Percentiles rank a stretch among this genome's conserved stretches.
phyloP scores from a whole-genome alignment of 176 grass and related monocot genomes.

The Carex scoparia region DNA sequence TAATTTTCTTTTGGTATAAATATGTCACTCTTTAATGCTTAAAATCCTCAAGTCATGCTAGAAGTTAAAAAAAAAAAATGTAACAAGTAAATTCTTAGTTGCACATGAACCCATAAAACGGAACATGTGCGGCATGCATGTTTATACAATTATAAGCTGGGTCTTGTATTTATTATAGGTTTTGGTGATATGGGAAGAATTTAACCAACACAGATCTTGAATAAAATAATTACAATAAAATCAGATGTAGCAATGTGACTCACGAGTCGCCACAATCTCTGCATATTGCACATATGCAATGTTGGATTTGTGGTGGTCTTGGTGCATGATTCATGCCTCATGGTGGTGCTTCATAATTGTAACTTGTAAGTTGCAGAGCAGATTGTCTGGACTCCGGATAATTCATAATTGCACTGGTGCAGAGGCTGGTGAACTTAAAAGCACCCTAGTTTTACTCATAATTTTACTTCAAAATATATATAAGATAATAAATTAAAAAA shows the following conservation, averaged over 20 bases:
- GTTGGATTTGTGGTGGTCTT: neutral
- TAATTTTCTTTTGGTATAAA: too few relatives aligned
- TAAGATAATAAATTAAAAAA: too few relatives aligned
- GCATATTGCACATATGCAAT: too few relatives aligned
- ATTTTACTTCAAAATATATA: too few relatives aligned
- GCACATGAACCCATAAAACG: neutral
- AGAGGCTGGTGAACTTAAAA: too few relatives aligned
- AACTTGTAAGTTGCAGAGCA: neutral
- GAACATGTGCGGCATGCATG: neutral
- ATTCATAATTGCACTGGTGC: too few relatives aligned
- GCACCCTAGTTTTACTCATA: too few relatives aligned
- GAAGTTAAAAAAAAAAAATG: too few relatives aligned
- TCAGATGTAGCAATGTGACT: neutral
- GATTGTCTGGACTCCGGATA: too few relatives aligned
- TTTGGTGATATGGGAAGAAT: neutral
- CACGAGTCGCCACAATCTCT: neutral
- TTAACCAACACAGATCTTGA: neutral
- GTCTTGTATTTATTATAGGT: too few relatives aligned
- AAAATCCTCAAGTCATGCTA: too few relatives aligned
- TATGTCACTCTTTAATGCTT: too few relatives aligned
- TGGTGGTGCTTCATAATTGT: neutral
- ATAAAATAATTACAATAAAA: neutral
- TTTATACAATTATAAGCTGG: neutral
- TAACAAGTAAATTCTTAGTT: neutral
- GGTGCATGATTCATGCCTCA: neutral